These are phyloP conservation scores for Gomphus bonarii DNA, from an alignment of 1,284 basidiomycete species.

Conservation along the genomic window DNA sequence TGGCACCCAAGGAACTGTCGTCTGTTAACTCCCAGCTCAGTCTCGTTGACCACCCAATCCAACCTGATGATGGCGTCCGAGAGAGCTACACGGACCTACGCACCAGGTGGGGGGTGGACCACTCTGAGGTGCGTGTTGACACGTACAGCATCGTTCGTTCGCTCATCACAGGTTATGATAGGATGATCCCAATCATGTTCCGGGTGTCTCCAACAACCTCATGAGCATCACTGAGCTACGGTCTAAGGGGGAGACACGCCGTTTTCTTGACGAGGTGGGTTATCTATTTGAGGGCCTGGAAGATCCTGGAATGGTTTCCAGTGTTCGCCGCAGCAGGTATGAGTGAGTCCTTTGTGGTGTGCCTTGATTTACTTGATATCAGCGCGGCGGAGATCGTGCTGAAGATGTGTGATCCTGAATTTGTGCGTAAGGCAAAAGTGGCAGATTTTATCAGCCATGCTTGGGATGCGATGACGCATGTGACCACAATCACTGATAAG, in stretches of 20 bases:
- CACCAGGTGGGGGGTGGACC: slow-evolving; percentile 62
- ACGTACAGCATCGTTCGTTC: slow-evolving; percentile 18
- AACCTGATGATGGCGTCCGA: slow-evolving; percentile 38
- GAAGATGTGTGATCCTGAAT: slow-evolving; percentile 64
- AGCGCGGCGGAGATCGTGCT: slow-evolving; percentile 66
- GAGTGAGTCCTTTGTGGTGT: slow-evolving; percentile 10
- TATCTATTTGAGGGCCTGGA: slow-evolving; percentile 73
- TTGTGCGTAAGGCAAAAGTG: slow-evolving; percentile 60
- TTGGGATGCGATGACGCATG: slow-evolving; percentile 51
- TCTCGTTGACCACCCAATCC: slow-evolving; percentile 16
- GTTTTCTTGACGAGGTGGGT: slow-evolving; percentile 71
- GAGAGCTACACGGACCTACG: slow-evolving; percentile 65
- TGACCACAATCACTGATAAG: slow-evolving; percentile 55
- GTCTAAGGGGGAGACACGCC: slow-evolving; percentile 65
- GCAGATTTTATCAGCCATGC: slow-evolving; percentile 57
- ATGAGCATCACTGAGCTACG: slow-evolving; percentile 72
- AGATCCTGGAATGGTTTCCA: slow-evolving; percentile 26
- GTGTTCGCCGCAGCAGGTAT: slow-evolving; percentile 57
- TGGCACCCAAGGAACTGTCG: slow-evolving; percentile 12
- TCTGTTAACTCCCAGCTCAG: slow-evolving; percentile 13
- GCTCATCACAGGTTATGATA: slow-evolving; percentile 20
- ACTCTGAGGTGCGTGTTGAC: slow-evolving; percentile 43
- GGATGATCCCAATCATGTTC: slow-evolving; percentile 6
- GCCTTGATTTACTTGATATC: not conserved
- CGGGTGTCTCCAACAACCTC: slow-evolving; percentile 59